Evolutionary conservation across 23 red algal genomes (phyloP), one percentile per base, ranked within the genome.

Genomic region (Agarophyton chilense): DNA sequence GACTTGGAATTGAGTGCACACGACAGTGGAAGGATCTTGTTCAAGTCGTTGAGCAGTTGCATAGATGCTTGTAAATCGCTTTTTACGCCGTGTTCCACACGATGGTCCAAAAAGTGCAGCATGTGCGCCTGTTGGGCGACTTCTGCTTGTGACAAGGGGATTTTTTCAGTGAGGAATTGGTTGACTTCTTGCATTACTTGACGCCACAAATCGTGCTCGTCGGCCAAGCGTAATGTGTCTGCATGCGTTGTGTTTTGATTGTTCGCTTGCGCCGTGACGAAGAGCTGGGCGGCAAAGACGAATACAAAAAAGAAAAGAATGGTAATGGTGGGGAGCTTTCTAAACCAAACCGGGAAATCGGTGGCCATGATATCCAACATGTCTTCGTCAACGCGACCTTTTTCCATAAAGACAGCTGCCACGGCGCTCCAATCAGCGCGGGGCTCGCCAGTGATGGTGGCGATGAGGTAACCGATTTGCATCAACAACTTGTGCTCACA

Each of bases 11-110:
- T 13, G 1, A 66, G 61, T 2, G 34, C 61, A 32, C 26, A 32
- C 61, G 61, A 66, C 16, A 66, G 34, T 38, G 61, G 61, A 32
- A 66, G 24, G 14, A 66, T 66, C 61, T 66, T 66, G 61, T 66
- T 66, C 26, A 66, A 5, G 61, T 66, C 61, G 24, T 34, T 38
- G 34, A 66, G 61, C 26, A 66, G 24, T 17, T 32, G 29, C 14
- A 66, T 12, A 1, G 61, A 66, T 22, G 26, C 61, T 22, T 66
- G 29, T 38, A 66, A 66, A 33, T 66, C 61, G n/a, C 51, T 54
- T 11, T 14, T 54, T 6, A 54, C 51, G 51, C 51, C 51, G n/a
- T 54, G 51, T 54, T 54, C 51, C 51, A 54, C 51, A 17, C n/a
- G 51, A 13, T 54, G 51, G 3, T 54, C 51, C 51, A 54, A 17